These are phyloP conservation scores for Verruconis gallopava DNA, from an alignment of 2,329 filamentous ascomycete species.

Conservation along the genomic window DNA sequence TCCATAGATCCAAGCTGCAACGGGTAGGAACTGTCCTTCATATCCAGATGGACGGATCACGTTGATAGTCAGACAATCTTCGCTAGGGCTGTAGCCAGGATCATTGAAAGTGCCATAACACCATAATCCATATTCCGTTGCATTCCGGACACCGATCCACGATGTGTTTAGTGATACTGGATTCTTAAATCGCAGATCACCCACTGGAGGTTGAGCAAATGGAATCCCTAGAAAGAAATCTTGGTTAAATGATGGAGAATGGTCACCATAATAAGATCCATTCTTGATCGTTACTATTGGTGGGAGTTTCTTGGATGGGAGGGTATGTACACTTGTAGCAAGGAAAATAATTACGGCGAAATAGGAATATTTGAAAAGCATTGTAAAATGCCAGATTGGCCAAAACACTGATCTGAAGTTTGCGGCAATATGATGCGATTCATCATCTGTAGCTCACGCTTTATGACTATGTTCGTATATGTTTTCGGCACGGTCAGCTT, in stretches of 20 bases:
- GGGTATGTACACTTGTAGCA: too few relatives aligned
- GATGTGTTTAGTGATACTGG: conserved; percentile 37
- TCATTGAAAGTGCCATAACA: conserved; percentile 22
- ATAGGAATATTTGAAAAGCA: too few relatives aligned
- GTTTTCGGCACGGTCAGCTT: too few relatives aligned
- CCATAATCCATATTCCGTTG: conserved; percentile 14
- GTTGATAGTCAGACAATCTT: conserved; percentile 32
- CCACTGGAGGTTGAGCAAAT: conserved; percentile 46
- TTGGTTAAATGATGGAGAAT: conserved; percentile 15
- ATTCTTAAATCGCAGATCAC: conserved; percentile 45
- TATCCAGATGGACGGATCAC: conserved; percentile 29
- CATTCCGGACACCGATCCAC: conserved; percentile 13
- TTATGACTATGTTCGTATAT: too few relatives aligned
- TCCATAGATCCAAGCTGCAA: conserved; percentile 37
- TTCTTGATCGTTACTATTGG: conserved; percentile 26
- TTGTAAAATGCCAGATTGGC: too few relatives aligned
- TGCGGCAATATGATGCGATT: too few relatives aligned
- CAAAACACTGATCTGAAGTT: too few relatives aligned
- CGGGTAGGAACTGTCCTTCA: conserved; percentile 28
- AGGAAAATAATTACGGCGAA: too few relatives aligned
- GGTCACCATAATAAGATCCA: conserved; percentile 26
- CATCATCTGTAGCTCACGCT: too few relatives aligned
- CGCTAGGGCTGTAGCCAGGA: conserved; percentile 41
- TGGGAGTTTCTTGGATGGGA: neutral
- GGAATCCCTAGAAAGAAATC: conserved; percentile 38